Evolutionary conservation across 805 yeast species (phyloP).

Genomic region (Scheffersomyces ergatensis): DNA sequence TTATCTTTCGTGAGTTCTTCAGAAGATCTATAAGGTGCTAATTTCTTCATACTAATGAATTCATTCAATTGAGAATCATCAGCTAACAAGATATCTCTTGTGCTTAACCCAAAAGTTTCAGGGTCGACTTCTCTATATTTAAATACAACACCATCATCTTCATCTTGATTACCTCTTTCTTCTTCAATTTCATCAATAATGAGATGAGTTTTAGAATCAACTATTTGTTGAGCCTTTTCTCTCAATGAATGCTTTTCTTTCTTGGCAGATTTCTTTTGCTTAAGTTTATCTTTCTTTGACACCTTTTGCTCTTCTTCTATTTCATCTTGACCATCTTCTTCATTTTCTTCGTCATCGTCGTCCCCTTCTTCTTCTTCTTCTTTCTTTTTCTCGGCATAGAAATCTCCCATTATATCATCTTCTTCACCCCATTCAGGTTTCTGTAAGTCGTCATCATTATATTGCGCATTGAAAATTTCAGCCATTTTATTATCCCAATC

Average conservation of each 20-base stretch:
- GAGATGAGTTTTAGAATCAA: slow-evolving; percentile 68
- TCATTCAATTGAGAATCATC: slow-evolving; percentile 84
- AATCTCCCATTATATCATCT: slow-evolving; percentile 26
- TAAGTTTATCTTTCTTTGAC: slow-evolving; percentile 53
- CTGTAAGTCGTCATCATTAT: slow-evolving; percentile 42
- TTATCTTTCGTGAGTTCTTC: slow-evolving; percentile 74
- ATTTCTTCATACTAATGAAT: slow-evolving; percentile 83
- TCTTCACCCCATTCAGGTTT: slow-evolving; percentile 41
- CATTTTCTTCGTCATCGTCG: too few relatives aligned
- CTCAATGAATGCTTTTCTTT: slow-evolving; percentile 60
- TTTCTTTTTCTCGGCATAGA: slow-evolving; percentile 7
- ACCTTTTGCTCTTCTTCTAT: slow-evolving; percentile 17
- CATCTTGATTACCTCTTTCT: slow-evolving; percentile 56
- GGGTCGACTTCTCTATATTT: slow-evolving; percentile 94
- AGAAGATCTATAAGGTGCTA: slow-evolving; percentile 86
- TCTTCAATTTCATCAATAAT: slow-evolving; percentile 69
- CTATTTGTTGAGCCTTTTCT: slow-evolving; percentile 71
- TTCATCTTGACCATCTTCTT: too few relatives aligned
- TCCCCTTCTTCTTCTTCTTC: slow-evolving; percentile 1
- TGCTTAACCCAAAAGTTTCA: slow-evolving; percentile 80
- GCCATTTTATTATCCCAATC: slow-evolving; percentile 91
- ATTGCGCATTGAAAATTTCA: slow-evolving; percentile 82
- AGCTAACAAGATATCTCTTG: slow-evolving; percentile 86
- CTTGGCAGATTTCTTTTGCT: slow-evolving; percentile 56
- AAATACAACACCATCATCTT: slow-evolving; percentile 52